Evolutionary conservation across 306 rosid species (phyloP), one percentile per base, ranked within the genome.

Genomic region (Glycine tomentella): DNA sequence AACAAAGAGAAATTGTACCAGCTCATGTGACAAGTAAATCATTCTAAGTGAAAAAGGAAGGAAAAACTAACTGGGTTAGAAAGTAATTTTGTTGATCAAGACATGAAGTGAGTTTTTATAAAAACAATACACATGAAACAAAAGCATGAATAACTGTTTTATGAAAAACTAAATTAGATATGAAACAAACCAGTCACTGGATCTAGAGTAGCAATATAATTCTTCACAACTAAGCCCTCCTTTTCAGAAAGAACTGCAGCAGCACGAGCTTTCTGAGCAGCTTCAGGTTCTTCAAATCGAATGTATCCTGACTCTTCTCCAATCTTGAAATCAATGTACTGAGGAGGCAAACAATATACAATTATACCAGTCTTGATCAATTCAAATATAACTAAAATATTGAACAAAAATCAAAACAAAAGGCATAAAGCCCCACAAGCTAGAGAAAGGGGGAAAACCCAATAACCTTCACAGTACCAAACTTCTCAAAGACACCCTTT

Each of bases 241-340:
- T 82, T 80, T 12, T 92, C 97, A 3, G 97, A 79, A 55, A 94
- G 87, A 64, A 88, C 96, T 14, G 92, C 94, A 79, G 96, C 91
- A 7, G 97, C 93, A 59, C 98, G 96, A 68, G 98, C 95, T 81
- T 94, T 94, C 89, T 92, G 96, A 77, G 96, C 90, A 53, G 92
- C 94, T 85, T 90, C 97, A 50, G 98, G 88, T 33, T 88, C 93
- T 17, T 92, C 93, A 75, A 92, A 94, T 69, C 97, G 89, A 82
- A 94, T 85, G 66, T 84, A 87, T 63, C 98, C 98, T 0, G 96
- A 92, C 42, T 86, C 93, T 12, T 15, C 98, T 74, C 98, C 98
- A n/a, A 94, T 86, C 84, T 85, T 84, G 82, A 90, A 94, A 85
- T 94, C 98, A 56, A 94, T 72, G 83, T 77, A 94, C 98, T 94